Conservation (phyloP, 805 yeast species). For the Kuraishia piskuri region DNA sequence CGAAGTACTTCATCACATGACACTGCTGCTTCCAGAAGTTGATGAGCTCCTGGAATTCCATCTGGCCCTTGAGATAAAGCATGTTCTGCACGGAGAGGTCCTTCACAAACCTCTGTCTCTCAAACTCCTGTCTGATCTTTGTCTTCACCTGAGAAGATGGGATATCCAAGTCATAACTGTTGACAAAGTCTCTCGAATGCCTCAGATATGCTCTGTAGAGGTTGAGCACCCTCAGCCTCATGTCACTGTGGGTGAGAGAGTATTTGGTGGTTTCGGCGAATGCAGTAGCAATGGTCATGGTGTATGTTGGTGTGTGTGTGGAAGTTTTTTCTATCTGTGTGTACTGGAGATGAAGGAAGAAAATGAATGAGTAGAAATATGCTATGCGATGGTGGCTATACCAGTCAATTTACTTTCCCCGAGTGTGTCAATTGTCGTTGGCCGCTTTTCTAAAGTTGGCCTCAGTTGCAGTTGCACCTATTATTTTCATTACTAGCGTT, state of each 20-base stretch:
- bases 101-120: constrained; percentile 66
- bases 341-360: too few relatives aligned
- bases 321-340: too few relatives aligned
- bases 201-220: constrained; percentile 69
- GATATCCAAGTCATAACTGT: constrained; percentile 64
- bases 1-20: constrained; percentile 77
- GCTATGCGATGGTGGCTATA: too few relatives aligned
- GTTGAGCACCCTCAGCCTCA: constrained; percentile 54
- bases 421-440: background rate
- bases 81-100: constrained; percentile 61
- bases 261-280: constrained; percentile 76
- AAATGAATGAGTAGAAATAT: background rate
- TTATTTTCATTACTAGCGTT: background rate
- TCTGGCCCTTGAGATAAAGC: constrained; percentile 72
- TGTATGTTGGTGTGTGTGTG: background rate
- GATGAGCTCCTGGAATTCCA: constrained; percentile 83
- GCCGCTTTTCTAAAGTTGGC: background rate
- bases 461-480: background rate
- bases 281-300: constrained; percentile 64
- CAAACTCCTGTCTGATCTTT: constrained; percentile 83
- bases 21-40: constrained; percentile 89
- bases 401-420: background rate
- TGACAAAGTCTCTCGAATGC: constrained; percentile 40
- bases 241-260: constrained; percentile 50
- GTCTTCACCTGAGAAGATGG: constrained; percentile 76